Conservation (phyloP, 805 yeast genomes). For the Suhomyces prunicola region DNA sequence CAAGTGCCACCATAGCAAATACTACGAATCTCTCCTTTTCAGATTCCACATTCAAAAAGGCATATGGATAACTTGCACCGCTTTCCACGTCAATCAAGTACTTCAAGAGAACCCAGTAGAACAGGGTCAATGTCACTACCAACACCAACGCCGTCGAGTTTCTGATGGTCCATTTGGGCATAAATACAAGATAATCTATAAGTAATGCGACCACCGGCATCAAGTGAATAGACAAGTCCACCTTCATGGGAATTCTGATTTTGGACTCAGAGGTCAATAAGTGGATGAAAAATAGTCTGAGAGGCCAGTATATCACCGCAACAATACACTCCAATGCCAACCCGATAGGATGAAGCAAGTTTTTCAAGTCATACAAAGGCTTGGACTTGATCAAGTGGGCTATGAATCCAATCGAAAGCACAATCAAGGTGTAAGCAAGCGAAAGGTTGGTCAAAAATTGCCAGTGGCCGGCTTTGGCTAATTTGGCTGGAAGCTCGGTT, state of each 20-base stretch:
- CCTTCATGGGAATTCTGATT: conserved; percentile 41
- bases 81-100: conserved; percentile 42
- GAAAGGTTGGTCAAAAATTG: conserved; percentile 64
- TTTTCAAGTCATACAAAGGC: conserved; percentile 31
- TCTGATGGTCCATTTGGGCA: conserved; percentile 42
- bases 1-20: conserved; percentile 43
- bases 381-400: conserved; percentile 30
- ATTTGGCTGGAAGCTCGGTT: conserved; percentile 44
- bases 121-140: conserved; percentile 37
- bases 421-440: conserved; percentile 12
- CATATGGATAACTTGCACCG: conserved; percentile 62
- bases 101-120: conserved; percentile 55
- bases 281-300: conserved; percentile 49
- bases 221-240: conserved; percentile 60
- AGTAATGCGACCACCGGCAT: conserved; percentile 53
- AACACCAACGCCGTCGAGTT: conserved; percentile 36
- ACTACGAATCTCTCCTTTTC: conserved; percentile 44
- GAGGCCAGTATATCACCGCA: conserved; percentile 65
- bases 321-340: conserved; percentile 61
- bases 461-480: conserved; percentile 59
- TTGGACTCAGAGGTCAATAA: conserved; percentile 42
- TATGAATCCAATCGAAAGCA: conserved; percentile 21
- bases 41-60: conserved; percentile 55
- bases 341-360: conserved; percentile 50
- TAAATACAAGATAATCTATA: conserved; percentile 52